Percentiles rank a stretch among this genome's conserved stretches.
These are phyloP conservation scores for Salvia sclarea DNA, from an alignment of 305 asterid species.

Conservation along the genomic window DNA sequence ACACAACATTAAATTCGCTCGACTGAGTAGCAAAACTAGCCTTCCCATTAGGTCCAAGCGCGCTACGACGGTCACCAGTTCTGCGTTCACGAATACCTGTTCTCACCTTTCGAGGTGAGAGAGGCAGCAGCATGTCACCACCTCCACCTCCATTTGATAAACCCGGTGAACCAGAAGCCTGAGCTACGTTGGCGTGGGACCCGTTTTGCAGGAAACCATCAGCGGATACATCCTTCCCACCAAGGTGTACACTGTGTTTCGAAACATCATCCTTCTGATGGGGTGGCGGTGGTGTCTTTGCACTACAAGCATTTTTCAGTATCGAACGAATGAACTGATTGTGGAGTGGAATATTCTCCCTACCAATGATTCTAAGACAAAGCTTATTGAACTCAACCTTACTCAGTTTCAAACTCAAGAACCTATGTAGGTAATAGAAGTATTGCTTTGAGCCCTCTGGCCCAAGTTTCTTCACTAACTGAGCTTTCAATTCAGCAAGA, in stretches of 20 bases:
- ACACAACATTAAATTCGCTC: constrained; percentile 38
- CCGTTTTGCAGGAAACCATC: constrained; percentile 60
- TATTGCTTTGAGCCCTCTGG: constrained; percentile 70
- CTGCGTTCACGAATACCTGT: constrained; percentile 61
- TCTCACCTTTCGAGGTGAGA: constrained; percentile 80
- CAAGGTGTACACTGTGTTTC: constrained; percentile 41
- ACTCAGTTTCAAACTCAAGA: constrained; percentile 63
- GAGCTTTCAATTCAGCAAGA: constrained; percentile 66
- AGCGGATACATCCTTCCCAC: constrained; percentile 45
- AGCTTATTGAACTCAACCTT: constrained; percentile 70
- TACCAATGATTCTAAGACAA: constrained; percentile 54
- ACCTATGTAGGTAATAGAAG: constrained; percentile 55
- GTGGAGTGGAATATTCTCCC: constrained; percentile 60
- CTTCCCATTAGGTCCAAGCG: constrained; percentile 66
- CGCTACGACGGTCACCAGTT: constrained; percentile 60
- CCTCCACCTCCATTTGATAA: constrained; percentile 68
- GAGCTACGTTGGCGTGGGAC: constrained; percentile 44
- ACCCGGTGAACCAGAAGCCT: constrained; percentile 53
- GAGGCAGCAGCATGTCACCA: constrained; percentile 62
- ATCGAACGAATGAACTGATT: constrained; percentile 61
- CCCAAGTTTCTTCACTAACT: constrained; percentile 58
- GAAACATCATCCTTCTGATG: constrained; percentile 43
- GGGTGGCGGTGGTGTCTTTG: constrained; percentile 56
- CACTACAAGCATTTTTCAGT: constrained; percentile 64
- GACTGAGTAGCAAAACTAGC: constrained; percentile 45